Conservation (phyloP, 768 basidiomycete species). For the Leucogyrophana mollusca region DNA sequence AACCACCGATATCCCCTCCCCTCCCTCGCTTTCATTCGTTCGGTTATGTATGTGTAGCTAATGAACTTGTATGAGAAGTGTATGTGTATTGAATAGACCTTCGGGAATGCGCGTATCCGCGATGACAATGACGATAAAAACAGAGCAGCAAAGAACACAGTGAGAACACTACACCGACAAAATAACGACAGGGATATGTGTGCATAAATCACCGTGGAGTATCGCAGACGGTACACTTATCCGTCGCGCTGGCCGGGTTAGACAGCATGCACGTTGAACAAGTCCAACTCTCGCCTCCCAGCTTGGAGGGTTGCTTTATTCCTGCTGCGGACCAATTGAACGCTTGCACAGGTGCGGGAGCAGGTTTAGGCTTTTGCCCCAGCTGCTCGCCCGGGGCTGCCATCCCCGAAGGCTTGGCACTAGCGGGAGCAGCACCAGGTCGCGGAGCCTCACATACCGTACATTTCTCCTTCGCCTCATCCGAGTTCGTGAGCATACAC, state of each 20-base stretch:
- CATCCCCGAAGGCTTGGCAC: not conserved
- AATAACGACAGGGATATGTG: constrained; percentile 5
- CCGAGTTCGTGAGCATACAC: constrained; percentile 46
- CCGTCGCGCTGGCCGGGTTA: constrained; percentile 43
- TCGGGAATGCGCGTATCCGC: not conserved
- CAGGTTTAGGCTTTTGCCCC: not conserved
- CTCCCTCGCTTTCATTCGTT: constrained; percentile 5
- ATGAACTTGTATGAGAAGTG: constrained; percentile 5
- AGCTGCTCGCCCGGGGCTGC: not conserved
- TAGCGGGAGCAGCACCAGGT: constrained; percentile 10
- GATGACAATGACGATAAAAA: constrained; percentile 5
- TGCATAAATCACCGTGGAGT: constrained; percentile 28
- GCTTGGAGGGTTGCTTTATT: constrained; percentile 23
- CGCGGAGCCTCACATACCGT: constrained; percentile 41
- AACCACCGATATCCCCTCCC: constrained; percentile 31
- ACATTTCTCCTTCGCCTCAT: constrained; percentile 41
- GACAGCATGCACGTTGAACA: constrained; percentile 39
- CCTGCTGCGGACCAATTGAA: constrained; percentile 44
- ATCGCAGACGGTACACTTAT: constrained; percentile 55
- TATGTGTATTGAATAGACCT: constrained; percentile 7
- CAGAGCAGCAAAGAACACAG: constrained; percentile 14
- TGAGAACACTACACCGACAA: constrained; percentile 8
- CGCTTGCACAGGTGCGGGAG: constrained; percentile 10
- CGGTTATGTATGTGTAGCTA: constrained; percentile 1
- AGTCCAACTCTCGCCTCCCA: constrained; percentile 31